These are phyloP conservation scores for Candida sithepensis DNA, from an alignment of 805 yeast species.

Conservation along the genomic window DNA sequence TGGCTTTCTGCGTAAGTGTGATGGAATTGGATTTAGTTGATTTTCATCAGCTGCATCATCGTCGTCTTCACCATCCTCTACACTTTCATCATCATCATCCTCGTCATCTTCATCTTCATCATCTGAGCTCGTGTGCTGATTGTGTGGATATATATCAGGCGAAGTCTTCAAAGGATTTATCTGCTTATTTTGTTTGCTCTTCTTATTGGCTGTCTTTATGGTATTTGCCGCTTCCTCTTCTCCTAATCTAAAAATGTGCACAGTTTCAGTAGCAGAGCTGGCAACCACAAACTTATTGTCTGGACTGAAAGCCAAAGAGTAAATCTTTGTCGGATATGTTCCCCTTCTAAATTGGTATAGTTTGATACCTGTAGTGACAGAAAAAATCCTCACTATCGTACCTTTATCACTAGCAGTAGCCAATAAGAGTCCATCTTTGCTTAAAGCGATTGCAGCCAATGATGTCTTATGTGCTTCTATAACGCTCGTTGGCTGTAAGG, in stretches of 20 bases:
- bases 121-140: constrained; percentile 26
- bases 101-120: constrained; percentile 36
- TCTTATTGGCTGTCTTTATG: constrained; percentile 17
- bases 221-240: constrained; percentile 39
- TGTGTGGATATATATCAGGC: constrained; percentile 20
- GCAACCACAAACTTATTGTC: constrained; percentile 76
- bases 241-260: constrained; percentile 81
- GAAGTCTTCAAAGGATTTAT: constrained; percentile 19
- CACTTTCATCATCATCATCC: constrained; percentile 25
- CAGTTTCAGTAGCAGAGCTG: constrained; percentile 87
- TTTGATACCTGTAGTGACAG: constrained; percentile 67
- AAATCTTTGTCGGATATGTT: constrained; percentile 82
- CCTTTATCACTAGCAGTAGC: constrained; percentile 95
- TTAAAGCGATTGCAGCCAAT: constrained; percentile 66
- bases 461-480: constrained; percentile 87
- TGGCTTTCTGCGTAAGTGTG: constrained; percentile 15
- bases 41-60: constrained; percentile 8
- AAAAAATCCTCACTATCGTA: constrained; percentile 80
- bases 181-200: constrained; percentile 10
- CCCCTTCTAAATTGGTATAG: constrained; percentile 82
- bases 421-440: constrained; percentile 71
- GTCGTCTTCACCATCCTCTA: constrained; percentile 14
- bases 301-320: constrained; percentile 74
- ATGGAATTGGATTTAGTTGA: constrained; percentile 5
- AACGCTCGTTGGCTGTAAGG: constrained; percentile 77